A percentile compares a stretch with the other conserved stretches of the same genome.
Evolutionary conservation across 352 stramenopile genomes (phyloP).

Genomic region (Globisporangium nodosum): DNA sequence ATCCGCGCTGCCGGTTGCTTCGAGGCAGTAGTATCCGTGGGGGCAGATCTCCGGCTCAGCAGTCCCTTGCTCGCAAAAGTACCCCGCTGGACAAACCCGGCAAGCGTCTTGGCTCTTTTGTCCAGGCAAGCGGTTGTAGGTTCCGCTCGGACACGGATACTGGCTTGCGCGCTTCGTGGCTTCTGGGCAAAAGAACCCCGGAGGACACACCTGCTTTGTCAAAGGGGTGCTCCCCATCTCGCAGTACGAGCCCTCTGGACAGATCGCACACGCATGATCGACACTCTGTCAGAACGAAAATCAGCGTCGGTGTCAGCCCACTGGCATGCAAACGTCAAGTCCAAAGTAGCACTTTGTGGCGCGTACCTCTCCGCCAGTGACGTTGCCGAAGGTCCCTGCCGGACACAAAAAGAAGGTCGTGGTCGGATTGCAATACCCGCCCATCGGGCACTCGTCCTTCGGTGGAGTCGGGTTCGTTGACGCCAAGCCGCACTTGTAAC

Average conservation of each 20-base stretch:
- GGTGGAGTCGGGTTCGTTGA: conserved; percentile 75
- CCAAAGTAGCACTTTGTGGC: background rate
- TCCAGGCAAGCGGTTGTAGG: conserved; percentile 57
- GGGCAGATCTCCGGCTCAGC: conserved; percentile 51
- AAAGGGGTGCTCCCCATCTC: conserved; percentile 67
- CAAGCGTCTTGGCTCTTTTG: conserved; percentile 54
- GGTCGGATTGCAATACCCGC: conserved; percentile 84
- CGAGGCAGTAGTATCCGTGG: conserved; percentile 77
- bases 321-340: background rate
- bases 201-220: conserved; percentile 54
- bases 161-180: conserved; percentile 55
- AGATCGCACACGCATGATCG: conserved; percentile 68
- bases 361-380: conserved; percentile 65
- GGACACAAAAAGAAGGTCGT: conserved; percentile 85
- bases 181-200: conserved; percentile 66
- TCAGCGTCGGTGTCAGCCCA: background rate
- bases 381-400: conserved; percentile 81
- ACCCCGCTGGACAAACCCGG: conserved; percentile 45
- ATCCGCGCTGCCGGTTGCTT: conserved; percentile 48
- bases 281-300: conserved; percentile 41
- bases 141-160: conserved; percentile 85
- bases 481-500: conserved; percentile 77
- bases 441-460: conserved; percentile 83
- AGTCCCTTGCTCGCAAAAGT: conserved; percentile 55
- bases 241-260: conserved; percentile 73